Evolutionary conservation across 2,329 filamentous ascomycete species (phyloP), one percentile per base, ranked within the genome.

Genomic region (Erysiphe pisi): DNA sequence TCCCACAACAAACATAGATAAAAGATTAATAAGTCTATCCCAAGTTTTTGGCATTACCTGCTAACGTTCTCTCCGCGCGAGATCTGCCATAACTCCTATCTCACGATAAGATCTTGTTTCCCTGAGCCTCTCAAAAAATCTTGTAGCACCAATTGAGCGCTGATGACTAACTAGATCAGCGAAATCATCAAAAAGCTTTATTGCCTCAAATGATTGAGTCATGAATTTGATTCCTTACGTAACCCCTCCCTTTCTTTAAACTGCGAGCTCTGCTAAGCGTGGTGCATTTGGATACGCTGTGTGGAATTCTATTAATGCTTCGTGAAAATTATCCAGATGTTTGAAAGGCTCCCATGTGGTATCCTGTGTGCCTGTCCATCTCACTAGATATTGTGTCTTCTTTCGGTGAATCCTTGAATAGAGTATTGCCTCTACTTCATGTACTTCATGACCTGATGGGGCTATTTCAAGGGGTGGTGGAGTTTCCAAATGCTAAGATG

Each of bases 361-460:
- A 36, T 75, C 28, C 16, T 75, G 12, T 6, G 12, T 40, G 31
- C n/a, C 71, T 4, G 71, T 75, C 71, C 71, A 75, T 20, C 71
- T 28, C 20, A 75, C 71, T 40, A 75, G 28, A 22, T 56, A 75
- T 75, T 75, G 45, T 58, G 31, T n/a, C 43, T 75, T 75, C 4
- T 75, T 75, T 56, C 71, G 9, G 4, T 20, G 18, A 11, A 56
- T 56, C 56, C 45, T 16, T 14, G 71, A 75, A 56, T 75, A 45
- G 16, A 56, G 28, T 1, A 75, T 75, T 20, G 7, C 45, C 56
- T 56, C 71, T 18, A 75, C 47, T 56, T 75, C 47, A 28, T 75
- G 47, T 16, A 36, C n/a, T 31, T 75, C 47, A 20, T 25, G 71
- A 31, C 71, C 71, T 8, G 25, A 56, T 6, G 8, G 18, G 31